Evolutionary conservation across 2,329 filamentous ascomycete genomes (phyloP), one percentile per base, ranked within the genome.

Genomic region (Xylariaceae sp.): DNA sequence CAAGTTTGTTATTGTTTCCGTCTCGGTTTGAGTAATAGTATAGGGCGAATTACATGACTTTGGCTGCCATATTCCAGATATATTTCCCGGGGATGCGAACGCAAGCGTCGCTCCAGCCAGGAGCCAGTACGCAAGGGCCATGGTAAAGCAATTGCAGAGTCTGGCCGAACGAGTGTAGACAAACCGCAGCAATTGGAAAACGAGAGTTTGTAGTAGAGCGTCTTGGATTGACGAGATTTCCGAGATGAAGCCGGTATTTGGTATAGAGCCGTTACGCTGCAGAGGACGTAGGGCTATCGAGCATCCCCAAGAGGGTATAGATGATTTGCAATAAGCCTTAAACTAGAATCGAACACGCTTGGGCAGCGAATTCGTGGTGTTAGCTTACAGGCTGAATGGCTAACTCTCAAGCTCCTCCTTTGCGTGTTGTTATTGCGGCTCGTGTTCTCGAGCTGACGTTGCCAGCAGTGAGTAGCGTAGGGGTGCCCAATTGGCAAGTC

Each of bases 1-100:
- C 52, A 54, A 64, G 41, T 53, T 56, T 29, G 59, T 63, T 39
- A 58, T 53, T 9, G 58, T 62, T 49, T 61, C 50, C 6, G 63
- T 67, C 48, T 64, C 54, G 3, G 60, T 65, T 30, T 60, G 57
- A 11, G 61, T 65, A 19, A 62, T 46, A 30, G 59, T 65, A 49
- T 55, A 55, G 30, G 53, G 43, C 44, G 43, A 29, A 32, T 55
- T 29, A 51, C 53, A 58, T 53, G 58, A 57, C 35, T 51, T 51
- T 35, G 46, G 30, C 37, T 46, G 32, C 11, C 30, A 50, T 66
- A 48, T 70, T 11, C n/a, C 31, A 43, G 55, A 50, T 56, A 57
- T 41, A 46, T 44, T 58, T 26, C 54, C 59, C 6, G 64, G 30
- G 32, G 55, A 62, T 46, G 60, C 60, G 12, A 65, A 40, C 30